phyloP scores from a whole-genome alignment of 169 alveolate species.

The Cryptosporidium viatorum region DNA sequence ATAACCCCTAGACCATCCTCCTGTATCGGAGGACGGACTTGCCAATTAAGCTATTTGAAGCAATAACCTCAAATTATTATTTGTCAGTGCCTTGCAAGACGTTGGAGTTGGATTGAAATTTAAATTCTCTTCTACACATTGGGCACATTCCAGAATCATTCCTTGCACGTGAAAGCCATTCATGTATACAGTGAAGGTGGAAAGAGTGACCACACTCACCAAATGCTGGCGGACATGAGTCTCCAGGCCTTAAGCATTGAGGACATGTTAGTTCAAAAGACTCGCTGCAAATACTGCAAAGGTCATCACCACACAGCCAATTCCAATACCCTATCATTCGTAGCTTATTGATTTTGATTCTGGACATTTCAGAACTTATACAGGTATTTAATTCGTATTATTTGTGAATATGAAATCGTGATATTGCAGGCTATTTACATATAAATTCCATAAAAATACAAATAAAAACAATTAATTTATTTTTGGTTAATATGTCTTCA shows the following conservation, averaged over 20 bases:
- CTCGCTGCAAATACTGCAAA: constrained; percentile 84
- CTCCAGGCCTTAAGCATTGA: constrained; percentile 84
- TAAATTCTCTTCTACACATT: constrained; percentile 79
- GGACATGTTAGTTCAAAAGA: constrained; percentile 85
- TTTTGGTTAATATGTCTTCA: neutral
- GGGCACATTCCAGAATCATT: constrained; percentile 77
- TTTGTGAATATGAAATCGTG: neutral
- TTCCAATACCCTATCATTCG: constrained; percentile 85
- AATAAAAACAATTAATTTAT: neutral
- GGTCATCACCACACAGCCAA: constrained; percentile 85
- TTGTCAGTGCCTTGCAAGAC: neutral
- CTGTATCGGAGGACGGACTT: constrained; percentile 38
- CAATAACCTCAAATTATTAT: neutral
- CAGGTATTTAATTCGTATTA: neutral
- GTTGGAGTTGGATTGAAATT: constrained; percentile 35
- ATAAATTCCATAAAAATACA: neutral
- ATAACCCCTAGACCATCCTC: constrained; percentile 96
- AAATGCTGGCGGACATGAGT: constrained; percentile 85
- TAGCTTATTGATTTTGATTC: constrained; percentile 82
- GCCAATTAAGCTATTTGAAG: neutral
- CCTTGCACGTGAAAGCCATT: constrained; percentile 80
- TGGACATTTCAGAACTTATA: constrained; percentile 59
- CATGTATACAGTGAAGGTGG: constrained; percentile 86
- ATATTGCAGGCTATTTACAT: too few relatives aligned
- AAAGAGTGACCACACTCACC: constrained; percentile 87